Conservation (phyloP, 2,329 filamentous ascomycete genomes). For the Scorias spongiosa region DNA sequence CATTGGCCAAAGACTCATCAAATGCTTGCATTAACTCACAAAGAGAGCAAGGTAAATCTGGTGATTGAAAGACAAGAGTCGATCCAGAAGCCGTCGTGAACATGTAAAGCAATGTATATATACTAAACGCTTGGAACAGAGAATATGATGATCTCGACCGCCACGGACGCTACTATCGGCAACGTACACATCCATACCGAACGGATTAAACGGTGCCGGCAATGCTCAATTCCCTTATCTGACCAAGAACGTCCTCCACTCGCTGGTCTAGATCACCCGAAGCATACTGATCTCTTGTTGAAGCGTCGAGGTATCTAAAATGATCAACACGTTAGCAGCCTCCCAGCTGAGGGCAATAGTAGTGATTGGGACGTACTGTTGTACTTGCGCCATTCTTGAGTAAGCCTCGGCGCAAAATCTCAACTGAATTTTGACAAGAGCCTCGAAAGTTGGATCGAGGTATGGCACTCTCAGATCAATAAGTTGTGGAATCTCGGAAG, state of each 20-base stretch:
- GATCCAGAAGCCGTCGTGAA: too few species aligned
- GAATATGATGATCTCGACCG: too few species aligned
- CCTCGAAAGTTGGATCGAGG: constrained; percentile 91
- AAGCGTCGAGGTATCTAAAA: constrained; percentile 53
- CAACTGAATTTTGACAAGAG: constrained; percentile 94
- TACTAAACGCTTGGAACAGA: too few species aligned
- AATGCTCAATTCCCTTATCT: constrained; percentile 95
- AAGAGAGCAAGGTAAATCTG: too few species aligned
- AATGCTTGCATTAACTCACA: too few species aligned
- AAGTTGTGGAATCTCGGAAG: constrained; percentile 79
- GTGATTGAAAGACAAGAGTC: too few species aligned
- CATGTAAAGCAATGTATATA: too few species aligned
- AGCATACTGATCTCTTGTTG: constrained; percentile 91
- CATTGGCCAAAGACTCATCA: too few species aligned
- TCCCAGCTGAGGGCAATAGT: not conserved
- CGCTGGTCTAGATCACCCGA: constrained; percentile 78
- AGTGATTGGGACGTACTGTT: constrained; percentile 53
- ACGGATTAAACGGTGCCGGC: constrained; percentile 44
- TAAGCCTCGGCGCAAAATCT: constrained; percentile 97
- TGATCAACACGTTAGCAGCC: not conserved
- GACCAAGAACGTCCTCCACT: constrained; percentile 90
- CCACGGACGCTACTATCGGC: too few species aligned
- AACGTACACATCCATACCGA: too few species aligned
- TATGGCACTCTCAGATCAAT: constrained; percentile 90
- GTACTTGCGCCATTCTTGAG: constrained; percentile 94